phyloP scores from a whole-genome alignment of 805 yeast species.

The Candida vartiovaarae region DNA sequence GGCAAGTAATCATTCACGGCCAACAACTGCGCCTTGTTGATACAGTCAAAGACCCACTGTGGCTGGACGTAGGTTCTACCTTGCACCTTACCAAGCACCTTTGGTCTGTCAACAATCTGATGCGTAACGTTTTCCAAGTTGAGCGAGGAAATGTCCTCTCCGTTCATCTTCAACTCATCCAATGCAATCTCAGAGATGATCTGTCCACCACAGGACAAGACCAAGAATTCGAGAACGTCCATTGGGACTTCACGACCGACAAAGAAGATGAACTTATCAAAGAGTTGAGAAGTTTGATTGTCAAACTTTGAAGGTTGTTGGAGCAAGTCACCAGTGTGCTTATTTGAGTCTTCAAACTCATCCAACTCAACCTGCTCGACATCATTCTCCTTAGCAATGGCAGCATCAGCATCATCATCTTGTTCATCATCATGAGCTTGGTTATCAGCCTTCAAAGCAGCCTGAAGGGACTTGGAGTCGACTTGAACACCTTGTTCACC shows the following conservation, averaged over 20 bases:
- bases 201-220: conserved; percentile 80
- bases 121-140: conserved; percentile 75
- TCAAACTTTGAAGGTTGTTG: conserved; percentile 61
- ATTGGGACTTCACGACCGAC: conserved; percentile 95
- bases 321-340: conserved; percentile 59
- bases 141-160: conserved; percentile 33
- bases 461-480: conserved; percentile 42
- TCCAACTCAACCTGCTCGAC: conserved; percentile 53
- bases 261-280: conserved; percentile 70
- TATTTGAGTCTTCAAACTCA: conserved; percentile 57
- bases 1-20: conserved; percentile 83
- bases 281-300: conserved; percentile 57
- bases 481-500: conserved; percentile 26
- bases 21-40: conserved; percentile 68
- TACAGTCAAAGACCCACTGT: conserved; percentile 93
- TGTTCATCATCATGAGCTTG: conserved; percentile 26
- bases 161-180: conserved; percentile 52
- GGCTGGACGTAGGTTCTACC: conserved; percentile 96
- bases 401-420: conserved; percentile 30
- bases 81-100: conserved; percentile 63
- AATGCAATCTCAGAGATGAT: conserved; percentile 81
- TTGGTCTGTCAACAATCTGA: conserved; percentile 92
- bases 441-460: conserved; percentile 38
- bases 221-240: conserved; percentile 82
- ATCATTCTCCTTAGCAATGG: conserved; percentile 26